Percentiles rank a stretch among this genome's conserved stretches.
phyloP scores from a whole-genome alignment of 225 moss, liverwort and hornwort species.

The Climacium dendroides region DNA sequence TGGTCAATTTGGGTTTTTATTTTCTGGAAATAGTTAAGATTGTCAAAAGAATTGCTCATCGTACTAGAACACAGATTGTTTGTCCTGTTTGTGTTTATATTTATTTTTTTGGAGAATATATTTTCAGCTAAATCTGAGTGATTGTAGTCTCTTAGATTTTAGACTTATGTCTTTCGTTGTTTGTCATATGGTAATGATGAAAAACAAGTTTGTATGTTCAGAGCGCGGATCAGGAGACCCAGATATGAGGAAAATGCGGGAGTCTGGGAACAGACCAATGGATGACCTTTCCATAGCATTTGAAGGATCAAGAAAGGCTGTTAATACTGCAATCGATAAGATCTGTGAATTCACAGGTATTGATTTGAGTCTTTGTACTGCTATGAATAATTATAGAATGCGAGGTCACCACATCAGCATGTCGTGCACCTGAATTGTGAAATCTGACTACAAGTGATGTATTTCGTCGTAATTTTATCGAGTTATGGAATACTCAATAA shows the following conservation, averaged over 20 bases:
- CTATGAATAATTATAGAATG: background rate
- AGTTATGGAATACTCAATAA: background rate
- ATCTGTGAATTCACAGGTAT: conserved; percentile 88
- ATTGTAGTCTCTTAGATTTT: background rate
- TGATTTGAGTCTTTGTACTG: background rate
- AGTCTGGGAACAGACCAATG: conserved; percentile 33
- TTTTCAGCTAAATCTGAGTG: background rate
- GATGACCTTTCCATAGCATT: conserved; percentile 73
- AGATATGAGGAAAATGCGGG: conserved; percentile 39
- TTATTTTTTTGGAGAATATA: background rate
- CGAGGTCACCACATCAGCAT: background rate
- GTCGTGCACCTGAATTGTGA: background rate
- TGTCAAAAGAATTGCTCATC: background rate
- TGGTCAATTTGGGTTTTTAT: background rate
- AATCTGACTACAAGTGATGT: background rate
- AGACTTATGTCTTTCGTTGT: background rate
- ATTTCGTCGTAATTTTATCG: background rate
- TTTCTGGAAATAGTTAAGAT: background rate
- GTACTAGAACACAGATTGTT: background rate
- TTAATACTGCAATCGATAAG: conserved; percentile 55
- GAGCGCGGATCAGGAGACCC: conserved; percentile 41
- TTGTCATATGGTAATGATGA: background rate
- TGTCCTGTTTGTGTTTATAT: background rate
- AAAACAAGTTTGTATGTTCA: background rate
- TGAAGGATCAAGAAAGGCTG: conserved; percentile 80